Evolutionary conservation across 2,329 filamentous ascomycete genomes (phyloP).

Genomic region (Sphaerulina populicola): DNA sequence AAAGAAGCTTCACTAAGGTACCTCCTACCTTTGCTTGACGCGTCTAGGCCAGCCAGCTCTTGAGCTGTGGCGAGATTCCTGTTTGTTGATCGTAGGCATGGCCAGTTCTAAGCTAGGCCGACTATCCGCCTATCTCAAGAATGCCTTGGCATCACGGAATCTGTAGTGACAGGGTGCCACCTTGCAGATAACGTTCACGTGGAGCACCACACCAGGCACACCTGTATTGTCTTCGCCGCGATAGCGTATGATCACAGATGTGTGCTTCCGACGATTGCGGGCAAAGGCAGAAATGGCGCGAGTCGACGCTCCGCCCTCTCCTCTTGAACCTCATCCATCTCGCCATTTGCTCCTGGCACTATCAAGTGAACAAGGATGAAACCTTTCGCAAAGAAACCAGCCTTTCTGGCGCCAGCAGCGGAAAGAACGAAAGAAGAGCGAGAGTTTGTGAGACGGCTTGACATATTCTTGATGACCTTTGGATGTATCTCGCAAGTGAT

Average conservation of each 20-base stretch:
- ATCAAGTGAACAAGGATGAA: slow-evolving; percentile 7
- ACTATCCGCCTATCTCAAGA: background rate
- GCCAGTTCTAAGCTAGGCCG: slow-evolving; percentile 7
- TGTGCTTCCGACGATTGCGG: slow-evolving; percentile 2
- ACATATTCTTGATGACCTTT: slow-evolving; percentile 36
- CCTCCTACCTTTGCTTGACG: no score
- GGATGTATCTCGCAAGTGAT: slow-evolving; percentile 37
- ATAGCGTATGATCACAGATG: slow-evolving; percentile 5
- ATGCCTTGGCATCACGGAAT: slow-evolving; percentile 1
- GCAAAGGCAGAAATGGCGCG: background rate
- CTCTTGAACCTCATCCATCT: background rate
- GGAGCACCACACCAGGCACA: slow-evolving; percentile 1
- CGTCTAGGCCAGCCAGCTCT: background rate
- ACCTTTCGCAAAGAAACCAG: slow-evolving; percentile 13
- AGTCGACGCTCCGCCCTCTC: background rate
- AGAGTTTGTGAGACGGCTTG: slow-evolving; percentile 34
- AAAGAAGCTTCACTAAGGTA: background rate
- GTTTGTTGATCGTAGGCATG: background rate
- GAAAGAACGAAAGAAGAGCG: slow-evolving; percentile 31
- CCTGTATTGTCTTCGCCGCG: slow-evolving; percentile 1
- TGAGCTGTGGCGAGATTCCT: slow-evolving; percentile 4
- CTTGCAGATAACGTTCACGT: slow-evolving; percentile 4
- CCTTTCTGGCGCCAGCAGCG: slow-evolving; percentile 16
- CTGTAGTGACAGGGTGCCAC: background rate
- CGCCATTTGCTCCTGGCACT: background rate